A percentile compares a stretch with the other conserved stretches of the same genome.
These are phyloP conservation scores for Calcarisporium arbuscula DNA, from an alignment of 2,329 filamentous ascomycete genomes.

Conservation along the genomic window DNA sequence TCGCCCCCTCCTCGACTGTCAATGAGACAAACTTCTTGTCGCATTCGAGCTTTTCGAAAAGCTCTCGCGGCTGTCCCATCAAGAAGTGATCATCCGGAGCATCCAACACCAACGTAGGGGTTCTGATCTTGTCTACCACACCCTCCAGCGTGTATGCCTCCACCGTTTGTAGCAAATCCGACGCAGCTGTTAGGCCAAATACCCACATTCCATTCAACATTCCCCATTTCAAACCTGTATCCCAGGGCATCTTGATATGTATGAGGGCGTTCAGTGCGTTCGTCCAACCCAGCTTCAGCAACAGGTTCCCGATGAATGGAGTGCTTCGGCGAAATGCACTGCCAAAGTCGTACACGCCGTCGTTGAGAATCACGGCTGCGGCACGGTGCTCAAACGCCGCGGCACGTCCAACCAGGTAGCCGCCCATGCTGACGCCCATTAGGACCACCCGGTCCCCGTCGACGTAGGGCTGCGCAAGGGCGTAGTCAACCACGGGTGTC, in stretches of 20 bases:
- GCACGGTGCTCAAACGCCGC: constrained; percentile 34
- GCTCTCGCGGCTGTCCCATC: constrained; percentile 9
- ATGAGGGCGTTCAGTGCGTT: constrained; percentile 3
- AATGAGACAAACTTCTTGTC: constrained; percentile 9
- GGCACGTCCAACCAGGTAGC: constrained; percentile 1
- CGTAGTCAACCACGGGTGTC: constrained; percentile 28
- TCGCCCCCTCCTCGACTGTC: constrained; percentile 7
- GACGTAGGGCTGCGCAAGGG: constrained; percentile 20
- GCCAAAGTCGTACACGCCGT: constrained; percentile 31
- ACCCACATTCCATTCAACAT: constrained; percentile 20
- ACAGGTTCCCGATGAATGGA: constrained; percentile 5
- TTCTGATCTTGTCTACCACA: constrained; percentile 14
- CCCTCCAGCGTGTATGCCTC: constrained; percentile 5
- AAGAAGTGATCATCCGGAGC: constrained; percentile 15
- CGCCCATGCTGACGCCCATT: constrained; percentile 2
- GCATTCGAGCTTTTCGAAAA: constrained; percentile 9
- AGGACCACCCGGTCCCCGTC: constrained; percentile 1
- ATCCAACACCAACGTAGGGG: constrained; percentile 16
- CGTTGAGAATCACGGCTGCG: constrained; percentile 30
- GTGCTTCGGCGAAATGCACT: constrained; percentile 1
- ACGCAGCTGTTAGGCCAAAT: constrained; percentile 17
- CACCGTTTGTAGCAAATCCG: constrained; percentile 13
- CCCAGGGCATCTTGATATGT: constrained; percentile 1
- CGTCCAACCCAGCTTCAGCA: constrained; percentile 12
- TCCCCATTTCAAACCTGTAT: constrained; percentile 15